Base-by-base conservation (phyloP, 139 green algal species). In the Micractinium sp. region DNA sequence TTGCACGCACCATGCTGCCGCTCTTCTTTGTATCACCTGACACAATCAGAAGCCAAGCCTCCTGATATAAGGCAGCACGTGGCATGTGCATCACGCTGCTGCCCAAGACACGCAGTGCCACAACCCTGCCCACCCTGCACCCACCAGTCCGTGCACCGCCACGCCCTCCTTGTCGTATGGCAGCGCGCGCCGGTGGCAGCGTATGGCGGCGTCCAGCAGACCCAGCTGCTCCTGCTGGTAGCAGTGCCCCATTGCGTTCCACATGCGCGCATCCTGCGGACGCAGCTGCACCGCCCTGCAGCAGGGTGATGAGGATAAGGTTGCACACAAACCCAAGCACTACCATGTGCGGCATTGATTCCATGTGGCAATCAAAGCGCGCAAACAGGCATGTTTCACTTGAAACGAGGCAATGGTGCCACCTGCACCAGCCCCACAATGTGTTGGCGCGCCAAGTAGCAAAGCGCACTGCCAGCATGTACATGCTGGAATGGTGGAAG, bases 221-320 rank as follows among this genome's bases (percentile, higher is more conserved):
- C 75, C 77, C 82, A 98, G 90, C 91, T 95, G 91, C 76, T 96
- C 93, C 81, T 88, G 92, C 92, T 97, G 94, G 88, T 98, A 99
- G 94, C 96, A 99, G 92, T 99, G 96, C 20, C 96, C 98, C 93
- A 99, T 97, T 22, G 97, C 97, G 80, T 95, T 98, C 98, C 98
- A 99, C 96, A 99, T 99, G 86, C 98, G 95, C 20, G 96, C 94
- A 90, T 99, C 98, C 3, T 94, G 86, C 1, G 95, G 96, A 23
- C 96, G 88, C 90, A 99, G 93, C 91, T 95, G 88, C 41, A 95
- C 92, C 31, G 97, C 97, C 31, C 94, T 91, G 89, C 94, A 35
- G 33, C 27, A 18, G 22, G 63, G 63, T 12, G 63, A 23, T 1
- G 3, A 75, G 36, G 19, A 35, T 36, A 76, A 38, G 73, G 19